Conservation (phyloP, 345 rosid genomes). For the Eucalyptus dawsonii region DNA sequence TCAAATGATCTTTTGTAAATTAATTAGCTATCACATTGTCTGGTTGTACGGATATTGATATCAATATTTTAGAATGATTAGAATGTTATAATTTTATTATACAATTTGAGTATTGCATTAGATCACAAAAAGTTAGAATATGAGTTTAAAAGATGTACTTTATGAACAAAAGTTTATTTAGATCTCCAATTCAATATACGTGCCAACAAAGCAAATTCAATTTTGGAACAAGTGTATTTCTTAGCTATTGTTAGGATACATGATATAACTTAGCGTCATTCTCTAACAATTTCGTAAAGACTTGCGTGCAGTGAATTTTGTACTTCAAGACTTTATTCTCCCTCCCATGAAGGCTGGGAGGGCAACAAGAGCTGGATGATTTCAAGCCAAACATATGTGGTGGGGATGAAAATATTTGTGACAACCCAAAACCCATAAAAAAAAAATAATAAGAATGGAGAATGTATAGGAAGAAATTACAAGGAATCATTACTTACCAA, state of each 20-base stretch:
- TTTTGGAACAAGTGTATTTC: not conserved
- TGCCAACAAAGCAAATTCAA: not conserved
- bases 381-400: not conserved
- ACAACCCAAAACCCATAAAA: not conserved
- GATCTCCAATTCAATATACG: no score
- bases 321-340: not conserved
- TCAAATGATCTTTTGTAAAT: not conserved
- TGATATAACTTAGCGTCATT: not conserved
- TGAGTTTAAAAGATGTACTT: no score
- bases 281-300: not conserved
- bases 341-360: not conserved
- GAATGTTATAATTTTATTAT: not conserved
- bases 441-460: no score
- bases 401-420: not conserved
- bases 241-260: not conserved
- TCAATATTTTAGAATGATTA: not conserved
- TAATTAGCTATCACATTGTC: not conserved
- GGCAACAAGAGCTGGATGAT: not conserved
- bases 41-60: not conserved
- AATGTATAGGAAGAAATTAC: not conserved
- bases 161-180: no score
- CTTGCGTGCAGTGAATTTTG: not conserved
- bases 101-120: not conserved
- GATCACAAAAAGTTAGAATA: not conserved
- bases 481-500: not conserved